Evolutionary conservation across 2,329 filamentous ascomycete genomes (phyloP), one percentile per base, ranked within the genome.

Genomic region (Saccharata proteae): DNA sequence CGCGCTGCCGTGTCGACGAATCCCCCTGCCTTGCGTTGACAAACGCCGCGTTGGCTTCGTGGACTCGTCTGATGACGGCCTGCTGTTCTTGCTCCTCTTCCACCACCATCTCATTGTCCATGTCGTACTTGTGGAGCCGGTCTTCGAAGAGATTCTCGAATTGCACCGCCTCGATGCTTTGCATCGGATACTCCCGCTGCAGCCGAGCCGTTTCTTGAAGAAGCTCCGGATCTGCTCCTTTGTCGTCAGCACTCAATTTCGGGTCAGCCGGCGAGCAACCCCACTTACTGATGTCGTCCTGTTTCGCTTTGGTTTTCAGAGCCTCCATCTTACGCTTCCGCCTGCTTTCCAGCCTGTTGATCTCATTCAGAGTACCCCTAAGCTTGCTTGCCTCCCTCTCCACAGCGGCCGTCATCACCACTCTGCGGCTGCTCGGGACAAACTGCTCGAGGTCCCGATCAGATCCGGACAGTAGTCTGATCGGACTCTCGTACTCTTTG

Each of bases 101-200:
- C 3, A 69, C 64, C 0, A 93, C 62, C 37, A 76, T 69, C 16
- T 77, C 74, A 11, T 80, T 60, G 43, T 96, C 88, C 0, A 71
- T 58, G 40, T 93, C 82, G 52, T 96, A 98, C 27, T 78, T 66
- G 26, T 79, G 74, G 2, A 98, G 69, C 1, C 85, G 74, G 42
- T 76, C 69, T 45, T 93, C 83, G 42, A 96, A 94, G 27, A 96
- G 79, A 32, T 76, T 72, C 47, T 98, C 90, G 47, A 98, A 96
- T 46, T 94, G 85, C 3, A 81, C 80, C 1, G 88, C 77, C 30
- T 84, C 80, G 30, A 98, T 79, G 8, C 76, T 72, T 21, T 86
- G 85, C 57, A 81, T 81, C 0, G 85, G 82, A 40, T 84, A 88
- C 36, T 81, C 77, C 26, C 86, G 74, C 58, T 96, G 90, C 9